Percentiles rank a stretch among this genome's conserved stretches.
Evolutionary conservation across 306 rosid genomes (phyloP).

Genomic region (Senna tora): DNA sequence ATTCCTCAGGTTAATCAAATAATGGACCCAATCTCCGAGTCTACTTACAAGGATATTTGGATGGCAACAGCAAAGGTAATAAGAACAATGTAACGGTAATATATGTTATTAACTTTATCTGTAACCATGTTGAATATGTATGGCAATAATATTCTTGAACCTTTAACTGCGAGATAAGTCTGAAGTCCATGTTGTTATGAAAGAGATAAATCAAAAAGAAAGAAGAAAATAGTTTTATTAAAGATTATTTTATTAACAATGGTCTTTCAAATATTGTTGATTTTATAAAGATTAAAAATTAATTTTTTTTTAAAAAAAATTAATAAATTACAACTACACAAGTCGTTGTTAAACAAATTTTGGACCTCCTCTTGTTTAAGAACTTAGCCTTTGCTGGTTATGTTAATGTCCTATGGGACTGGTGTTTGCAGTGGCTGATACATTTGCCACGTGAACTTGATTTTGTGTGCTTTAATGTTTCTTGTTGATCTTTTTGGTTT

Average conservation of each 20-base stretch:
- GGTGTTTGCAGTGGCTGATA: conserved; percentile 5
- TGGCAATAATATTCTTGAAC: conserved; percentile 1
- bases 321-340: neutral
- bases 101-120: too few species aligned
- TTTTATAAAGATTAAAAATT: neutral
- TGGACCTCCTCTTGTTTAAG: neutral
- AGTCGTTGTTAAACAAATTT: neutral
- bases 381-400: neutral
- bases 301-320: neutral
- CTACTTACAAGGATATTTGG: conserved; percentile 94
- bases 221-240: neutral
- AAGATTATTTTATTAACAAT: neutral
- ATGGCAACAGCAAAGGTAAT: conserved; percentile 93
- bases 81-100: conserved; percentile 11
- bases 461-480: neutral
- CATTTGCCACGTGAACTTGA: neutral
- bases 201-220: neutral
- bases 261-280: neutral
- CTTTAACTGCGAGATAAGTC: neutral
- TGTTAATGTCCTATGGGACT: neutral
- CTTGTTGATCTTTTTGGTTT: neutral
- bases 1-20: conserved; percentile 64
- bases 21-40: conserved; percentile 76
- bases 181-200: neutral
- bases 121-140: too few species aligned